phyloP scores from a whole-genome alignment of 2,329 filamentous ascomycete genomes.

The Arthrinium puccinioides region DNA sequence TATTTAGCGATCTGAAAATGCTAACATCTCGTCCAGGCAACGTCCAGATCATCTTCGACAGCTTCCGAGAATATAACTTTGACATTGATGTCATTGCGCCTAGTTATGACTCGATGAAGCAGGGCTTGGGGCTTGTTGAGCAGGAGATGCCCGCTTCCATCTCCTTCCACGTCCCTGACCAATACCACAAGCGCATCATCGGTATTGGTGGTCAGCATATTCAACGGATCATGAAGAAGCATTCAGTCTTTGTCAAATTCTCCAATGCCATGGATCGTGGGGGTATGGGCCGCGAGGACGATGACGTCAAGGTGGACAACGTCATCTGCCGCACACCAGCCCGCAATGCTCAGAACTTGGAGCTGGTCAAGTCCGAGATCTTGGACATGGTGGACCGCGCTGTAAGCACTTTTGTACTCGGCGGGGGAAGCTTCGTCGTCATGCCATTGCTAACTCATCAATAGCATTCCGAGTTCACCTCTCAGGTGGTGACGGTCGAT shows the following conservation, averaged over 20 bases:
- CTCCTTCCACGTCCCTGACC: constrained; percentile 97
- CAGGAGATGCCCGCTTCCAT: constrained; percentile 99
- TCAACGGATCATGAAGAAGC: constrained; percentile 99
- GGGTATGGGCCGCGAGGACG: constrained; percentile 87
- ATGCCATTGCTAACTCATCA: constrained; percentile 8
- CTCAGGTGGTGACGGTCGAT: constrained; percentile 88
- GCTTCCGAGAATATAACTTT: constrained; percentile 99
- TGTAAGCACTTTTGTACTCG: constrained; percentile 40
- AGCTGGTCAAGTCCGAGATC: constrained; percentile 97
- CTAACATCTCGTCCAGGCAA: constrained; percentile 46
- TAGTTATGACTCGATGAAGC: constrained; percentile 90
- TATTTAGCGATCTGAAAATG: neutral
- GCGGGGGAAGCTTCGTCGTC: neutral
- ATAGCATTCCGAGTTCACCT: constrained; percentile 91
- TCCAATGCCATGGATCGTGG: constrained; percentile 97
- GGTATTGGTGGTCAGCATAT: constrained; percentile 98
- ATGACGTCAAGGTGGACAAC: constrained; percentile 97
- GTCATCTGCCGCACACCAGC: constrained; percentile 97
- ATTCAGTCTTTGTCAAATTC: constrained; percentile 99
- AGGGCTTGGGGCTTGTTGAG: constrained; percentile 85
- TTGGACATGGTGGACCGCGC: constrained; percentile 98
- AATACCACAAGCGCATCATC: constrained; percentile 99
- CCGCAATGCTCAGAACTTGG: constrained; percentile 91
- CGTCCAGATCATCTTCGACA: constrained; percentile 97
- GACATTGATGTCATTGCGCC: constrained; percentile 95